Base-by-base conservation (phyloP, 192 early-diverging fungal species). In the Mortierella antarctica region DNA sequence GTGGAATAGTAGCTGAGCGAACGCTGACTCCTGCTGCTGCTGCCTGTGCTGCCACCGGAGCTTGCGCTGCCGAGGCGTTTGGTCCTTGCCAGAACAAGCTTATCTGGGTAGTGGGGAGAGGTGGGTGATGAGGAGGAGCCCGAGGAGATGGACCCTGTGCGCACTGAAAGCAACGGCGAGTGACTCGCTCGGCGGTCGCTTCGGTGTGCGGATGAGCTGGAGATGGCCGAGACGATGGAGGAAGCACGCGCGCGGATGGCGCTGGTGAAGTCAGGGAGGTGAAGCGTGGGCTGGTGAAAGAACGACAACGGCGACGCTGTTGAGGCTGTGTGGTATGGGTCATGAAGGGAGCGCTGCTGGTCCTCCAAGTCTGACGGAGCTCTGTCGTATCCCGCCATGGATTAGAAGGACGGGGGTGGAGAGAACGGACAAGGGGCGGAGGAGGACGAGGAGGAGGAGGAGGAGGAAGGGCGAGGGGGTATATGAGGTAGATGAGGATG, bases 241-340 rank as follows among this genome's bases (percentile, higher is more conserved):
- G 56, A 66, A n/a, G 56, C 56, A 11, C 62, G 57, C 52, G 72
- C 54, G 20, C 56, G 47, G n/a, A 63, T 50, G 20, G 71, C 31
- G 55, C 50, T 73, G 17, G 39, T 65, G 31, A 64, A 46, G 47
- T 63, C 55, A 7, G 62, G 62, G 45, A 65, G 14, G 18, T 65
- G 20, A 1, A 39, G 14, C n/a, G 46, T 65, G 39, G 45, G 2
- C 23, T 20, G 55, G 31, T 51, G 49, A 44, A 65, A 21, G 63
- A 53, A 54, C 15, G 63, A 62, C 14, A 45, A 47, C 41, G 60
- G 47, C 7, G 57, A 58, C 57, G 57, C 7, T 23, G 57, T 21
- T 41, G 62, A n/a, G 5, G 49, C 23, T n/a, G 40, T 5, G 40
- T 51, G 23, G n/a, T 52, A n/a, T 8, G 41, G 50, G 17, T 57